Percentiles rank a stretch among this genome's conserved stretches.
Evolutionary conservation across 352 stramenopile species (phyloP).

Genomic region (Globisporangium uncinulatum): DNA sequence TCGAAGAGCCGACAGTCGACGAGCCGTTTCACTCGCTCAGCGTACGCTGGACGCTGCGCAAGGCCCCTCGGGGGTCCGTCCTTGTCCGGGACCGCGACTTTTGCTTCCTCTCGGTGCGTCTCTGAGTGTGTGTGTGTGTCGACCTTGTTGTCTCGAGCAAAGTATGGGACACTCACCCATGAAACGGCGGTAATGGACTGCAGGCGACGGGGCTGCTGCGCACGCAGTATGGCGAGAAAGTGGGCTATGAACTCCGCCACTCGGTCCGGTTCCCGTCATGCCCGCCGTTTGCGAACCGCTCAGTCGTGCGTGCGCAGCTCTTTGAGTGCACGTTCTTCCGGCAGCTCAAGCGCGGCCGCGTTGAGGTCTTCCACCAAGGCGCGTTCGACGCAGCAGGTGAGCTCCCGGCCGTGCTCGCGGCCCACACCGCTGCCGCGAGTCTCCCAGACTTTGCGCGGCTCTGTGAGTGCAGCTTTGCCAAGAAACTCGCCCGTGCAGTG

Average conservation of each 20-base stretch:
- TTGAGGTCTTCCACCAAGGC: conserved; percentile 62
- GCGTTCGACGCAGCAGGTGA: conserved; percentile 48
- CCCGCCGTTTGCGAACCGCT: conserved; percentile 36
- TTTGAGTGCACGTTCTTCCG: conserved; percentile 66
- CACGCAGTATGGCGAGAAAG: conserved; percentile 20
- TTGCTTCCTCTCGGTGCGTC: no score
- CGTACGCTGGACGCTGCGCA: conserved; percentile 42
- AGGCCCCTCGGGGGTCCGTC: conserved; percentile 23
- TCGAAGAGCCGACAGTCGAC: conserved; percentile 22
- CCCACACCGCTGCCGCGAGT: conserved; percentile 37
- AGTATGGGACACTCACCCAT: no score
- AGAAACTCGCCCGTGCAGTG: conserved; percentile 54
- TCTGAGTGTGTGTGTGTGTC: no score
- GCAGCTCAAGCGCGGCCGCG: conserved; percentile 39
- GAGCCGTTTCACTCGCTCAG: conserved; percentile 38
- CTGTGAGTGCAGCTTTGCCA: conserved; percentile 40
- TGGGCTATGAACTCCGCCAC: conserved; percentile 49
- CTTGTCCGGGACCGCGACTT: conserved; percentile 47
- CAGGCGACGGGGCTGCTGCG: conserved; percentile 26
- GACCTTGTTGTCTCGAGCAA: no score
- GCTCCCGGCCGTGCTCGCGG: conserved; percentile 35
- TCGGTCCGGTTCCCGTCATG: conserved; percentile 57
- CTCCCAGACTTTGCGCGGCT: conserved; percentile 36
- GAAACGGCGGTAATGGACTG: no score
- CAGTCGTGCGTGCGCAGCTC: conserved; percentile 57